A percentile compares a stretch with the other conserved stretches of the same genome.
Evolutionary conservation across 1,284 basidiomycete species (phyloP).

Genomic region (Malassezia caprae): DNA sequence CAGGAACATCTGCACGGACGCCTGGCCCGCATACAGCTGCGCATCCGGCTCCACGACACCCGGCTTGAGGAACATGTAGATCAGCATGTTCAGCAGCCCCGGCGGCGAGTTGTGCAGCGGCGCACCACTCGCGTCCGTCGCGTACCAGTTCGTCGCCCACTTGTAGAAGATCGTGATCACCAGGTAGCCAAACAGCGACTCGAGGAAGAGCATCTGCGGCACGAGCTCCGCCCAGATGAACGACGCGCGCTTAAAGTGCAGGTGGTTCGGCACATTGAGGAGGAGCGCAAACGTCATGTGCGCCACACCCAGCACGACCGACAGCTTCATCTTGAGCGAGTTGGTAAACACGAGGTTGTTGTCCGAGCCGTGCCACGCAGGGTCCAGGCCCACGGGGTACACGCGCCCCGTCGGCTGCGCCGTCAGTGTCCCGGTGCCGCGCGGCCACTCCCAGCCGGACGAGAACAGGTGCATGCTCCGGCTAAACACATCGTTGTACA

Average conservation of each 20-base stretch:
- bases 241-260: slow-evolving; percentile 74
- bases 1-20: slow-evolving; percentile 69
- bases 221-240: slow-evolving; percentile 91
- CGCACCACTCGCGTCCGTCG: slow-evolving; percentile 53
- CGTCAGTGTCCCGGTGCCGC: slow-evolving; percentile 33
- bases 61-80: slow-evolving; percentile 48
- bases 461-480: slow-evolving; percentile 78
- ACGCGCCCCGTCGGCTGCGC: slow-evolving; percentile 54
- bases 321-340: slow-evolving; percentile 99
- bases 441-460: slow-evolving; percentile 78
- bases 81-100: slow-evolving; percentile 58
- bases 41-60: slow-evolving; percentile 56
- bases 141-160: slow-evolving; percentile 85
- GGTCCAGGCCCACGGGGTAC: slow-evolving; percentile 91
- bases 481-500: slow-evolving; percentile 99
- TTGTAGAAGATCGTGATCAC: slow-evolving; percentile 93
- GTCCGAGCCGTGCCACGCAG: slow-evolving; percentile 86
- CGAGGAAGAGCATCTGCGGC: slow-evolving; percentile 92
- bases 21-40: slow-evolving; percentile 78
- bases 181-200: slow-evolving; percentile 94
- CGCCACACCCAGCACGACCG: slow-evolving; percentile 87
- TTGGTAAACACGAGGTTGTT: slow-evolving; percentile 90
- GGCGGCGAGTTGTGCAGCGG: slow-evolving; percentile 58
- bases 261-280: slow-evolving; percentile 86
- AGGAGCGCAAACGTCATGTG: slow-evolving; percentile 98